Conservation (phyloP, 2,329 filamentous ascomycete species). For the Nothophoma quercina region DNA sequence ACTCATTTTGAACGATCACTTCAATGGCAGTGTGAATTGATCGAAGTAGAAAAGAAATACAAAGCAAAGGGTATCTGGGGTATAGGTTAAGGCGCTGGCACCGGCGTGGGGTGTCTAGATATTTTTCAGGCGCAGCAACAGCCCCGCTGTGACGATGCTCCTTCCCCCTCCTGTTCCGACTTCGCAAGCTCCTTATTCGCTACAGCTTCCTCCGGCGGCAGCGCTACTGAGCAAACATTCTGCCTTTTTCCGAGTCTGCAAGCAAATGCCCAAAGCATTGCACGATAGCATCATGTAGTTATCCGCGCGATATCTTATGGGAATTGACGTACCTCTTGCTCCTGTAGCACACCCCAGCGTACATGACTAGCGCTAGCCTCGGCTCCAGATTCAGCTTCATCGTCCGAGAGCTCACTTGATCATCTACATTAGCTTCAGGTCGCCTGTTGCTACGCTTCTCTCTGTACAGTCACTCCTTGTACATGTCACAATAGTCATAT, state of each 20-base stretch:
- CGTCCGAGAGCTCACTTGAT: constrained; percentile 1
- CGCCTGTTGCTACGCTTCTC: neutral
- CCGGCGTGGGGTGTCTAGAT: constrained; percentile 29
- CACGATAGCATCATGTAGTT: neutral
- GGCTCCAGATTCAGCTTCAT: constrained; percentile 16
- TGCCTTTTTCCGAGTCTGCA: neutral
- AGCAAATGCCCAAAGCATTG: neutral
- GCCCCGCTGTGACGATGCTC: constrained; percentile 29
- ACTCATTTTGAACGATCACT: constrained; percentile 36
- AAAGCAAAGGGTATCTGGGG: constrained; percentile 23
- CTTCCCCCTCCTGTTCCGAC: constrained; percentile 18
- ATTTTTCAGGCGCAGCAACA: constrained; percentile 28
- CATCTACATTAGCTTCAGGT: neutral
- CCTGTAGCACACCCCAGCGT: constrained; percentile 14
- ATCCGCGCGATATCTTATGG: neutral
- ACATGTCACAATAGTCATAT: neutral
- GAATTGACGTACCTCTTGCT: neutral
- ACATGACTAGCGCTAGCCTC: constrained; percentile 22
- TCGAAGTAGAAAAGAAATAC: constrained; percentile 20
- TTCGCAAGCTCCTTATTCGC: constrained; percentile 16
- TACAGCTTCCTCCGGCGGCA: constrained; percentile 10
- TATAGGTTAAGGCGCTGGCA: constrained; percentile 25
- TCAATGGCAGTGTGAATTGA: constrained; percentile 21
- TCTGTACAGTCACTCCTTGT: neutral
- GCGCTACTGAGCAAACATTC: constrained; percentile 7